Conservation (phyloP, 2,329 filamentous ascomycete species). For the Cladosporium sp. region DNA sequence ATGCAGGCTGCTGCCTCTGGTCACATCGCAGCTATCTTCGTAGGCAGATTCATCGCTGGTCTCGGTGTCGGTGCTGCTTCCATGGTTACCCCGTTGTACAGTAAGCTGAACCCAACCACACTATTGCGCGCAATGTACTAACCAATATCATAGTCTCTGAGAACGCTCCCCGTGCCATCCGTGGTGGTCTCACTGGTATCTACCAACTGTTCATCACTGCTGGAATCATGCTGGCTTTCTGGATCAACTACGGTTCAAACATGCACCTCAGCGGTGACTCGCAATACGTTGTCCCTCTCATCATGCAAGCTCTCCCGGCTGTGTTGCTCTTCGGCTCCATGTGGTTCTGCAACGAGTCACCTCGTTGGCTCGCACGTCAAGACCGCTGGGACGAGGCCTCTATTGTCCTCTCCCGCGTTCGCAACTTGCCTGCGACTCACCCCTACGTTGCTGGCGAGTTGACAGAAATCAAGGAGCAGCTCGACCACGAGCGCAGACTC, state of each 20-base stretch:
- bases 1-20: conserved; percentile 66
- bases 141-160: conserved; percentile 58
- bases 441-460: conserved; percentile 54
- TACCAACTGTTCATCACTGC: conserved; percentile 62
- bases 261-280: conserved; percentile 51
- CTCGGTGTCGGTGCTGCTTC: conserved; percentile 41
- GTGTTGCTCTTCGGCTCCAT: conserved; percentile 62
- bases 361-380: conserved; percentile 67
- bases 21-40: conserved; percentile 62
- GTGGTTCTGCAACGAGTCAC: conserved; percentile 54
- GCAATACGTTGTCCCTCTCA: conserved; percentile 58
- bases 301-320: conserved; percentile 66
- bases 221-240: conserved; percentile 56
- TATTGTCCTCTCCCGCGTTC: conserved; percentile 57
- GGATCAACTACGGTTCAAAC: conserved; percentile 57
- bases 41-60: conserved; percentile 63
- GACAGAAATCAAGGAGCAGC: conserved; percentile 62
- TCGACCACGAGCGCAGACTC: conserved; percentile 74
- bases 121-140: conserved; percentile 36
- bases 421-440: conserved; percentile 64
- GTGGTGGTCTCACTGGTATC: conserved; percentile 61
- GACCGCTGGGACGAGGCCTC: conserved; percentile 69
- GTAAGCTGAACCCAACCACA: not conserved
- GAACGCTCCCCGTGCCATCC: conserved; percentile 42
- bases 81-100: conserved; percentile 63